Percentiles rank a stretch among this genome's conserved stretches.
These are phyloP conservation scores for Amanita fuliginea DNA, from an alignment of 768 basidiomycete genomes.

Conservation along the genomic window DNA sequence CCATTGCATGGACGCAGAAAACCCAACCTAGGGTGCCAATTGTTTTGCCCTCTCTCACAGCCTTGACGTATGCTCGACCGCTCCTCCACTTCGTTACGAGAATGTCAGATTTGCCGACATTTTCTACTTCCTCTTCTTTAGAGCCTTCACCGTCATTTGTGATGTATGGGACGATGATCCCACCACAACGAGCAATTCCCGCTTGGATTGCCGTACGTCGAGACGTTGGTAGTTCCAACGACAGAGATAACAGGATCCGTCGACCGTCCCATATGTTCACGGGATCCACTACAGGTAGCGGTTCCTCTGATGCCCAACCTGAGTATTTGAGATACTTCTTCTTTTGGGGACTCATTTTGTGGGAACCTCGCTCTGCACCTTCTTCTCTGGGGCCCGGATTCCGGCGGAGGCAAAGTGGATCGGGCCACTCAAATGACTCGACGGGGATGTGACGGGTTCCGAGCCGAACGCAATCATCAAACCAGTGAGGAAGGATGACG, in stretches of 20 bases:
- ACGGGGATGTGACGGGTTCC: conserved; percentile 40
- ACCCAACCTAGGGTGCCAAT: conserved; percentile 81
- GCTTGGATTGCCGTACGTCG: conserved; percentile 45
- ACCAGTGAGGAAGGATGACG: conserved; percentile 86
- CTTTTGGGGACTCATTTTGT: too few species aligned
- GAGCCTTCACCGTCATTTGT: conserved; percentile 1
- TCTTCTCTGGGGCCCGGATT: conserved; percentile 11
- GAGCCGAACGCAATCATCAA: conserved; percentile 65
- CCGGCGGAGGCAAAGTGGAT: conserved; percentile 38
- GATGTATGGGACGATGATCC: conserved; percentile 7
- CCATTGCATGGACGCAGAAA: conserved; percentile 62
- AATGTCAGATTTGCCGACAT: conserved; percentile 49
- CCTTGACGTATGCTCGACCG: conserved; percentile 66
- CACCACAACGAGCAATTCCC: conserved; percentile 50
- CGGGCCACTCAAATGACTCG: conserved; percentile 60
- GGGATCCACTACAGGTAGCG: background rate
- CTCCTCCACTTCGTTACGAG: conserved; percentile 60
- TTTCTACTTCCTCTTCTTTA: conserved; percentile 25
- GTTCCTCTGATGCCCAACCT: background rate
- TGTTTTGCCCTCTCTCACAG: conserved; percentile 41
- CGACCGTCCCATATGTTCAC: conserved; percentile 47
- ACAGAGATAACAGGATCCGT: conserved; percentile 49
- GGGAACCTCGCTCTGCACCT: background rate
- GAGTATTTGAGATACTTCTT: background rate
- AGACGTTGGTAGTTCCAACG: conserved; percentile 34